Evolutionary conservation across 306 rosid genomes (phyloP).

Genomic region (Quercus engelmannii): DNA sequence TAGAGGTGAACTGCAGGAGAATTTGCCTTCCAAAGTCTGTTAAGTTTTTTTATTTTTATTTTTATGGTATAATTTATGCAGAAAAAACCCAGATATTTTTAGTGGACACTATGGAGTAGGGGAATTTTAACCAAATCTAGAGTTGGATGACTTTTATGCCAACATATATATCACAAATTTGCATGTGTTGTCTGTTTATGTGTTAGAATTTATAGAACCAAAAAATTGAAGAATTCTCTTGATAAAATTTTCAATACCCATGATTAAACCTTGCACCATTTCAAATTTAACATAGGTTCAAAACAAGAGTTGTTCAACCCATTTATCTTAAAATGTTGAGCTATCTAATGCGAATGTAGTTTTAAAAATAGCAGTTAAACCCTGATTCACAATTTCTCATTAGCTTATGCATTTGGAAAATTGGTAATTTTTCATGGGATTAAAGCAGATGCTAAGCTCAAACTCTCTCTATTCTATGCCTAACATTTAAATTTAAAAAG

Average conservation of each 20-base stretch:
- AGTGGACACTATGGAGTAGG: neutral
- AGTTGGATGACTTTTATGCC: neutral
- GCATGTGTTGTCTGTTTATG: neutral
- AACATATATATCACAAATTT: neutral
- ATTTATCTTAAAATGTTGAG: neutral
- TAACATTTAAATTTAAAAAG: too few species aligned
- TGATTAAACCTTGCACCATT: neutral
- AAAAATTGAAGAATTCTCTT: neutral
- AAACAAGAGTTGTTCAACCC: neutral
- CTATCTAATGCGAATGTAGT: neutral
- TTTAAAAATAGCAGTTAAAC: neutral
- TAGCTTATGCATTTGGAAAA: too few species aligned
- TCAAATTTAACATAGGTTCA: neutral
- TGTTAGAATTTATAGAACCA: neutral
- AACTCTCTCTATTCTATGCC: too few species aligned
- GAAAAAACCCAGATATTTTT: neutral
- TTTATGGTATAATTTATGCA: neutral
- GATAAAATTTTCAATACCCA: neutral
- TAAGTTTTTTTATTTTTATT: neutral
- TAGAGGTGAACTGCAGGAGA: neutral
- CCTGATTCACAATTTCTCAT: too few species aligned
- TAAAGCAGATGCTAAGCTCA: too few species aligned
- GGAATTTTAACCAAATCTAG: neutral
- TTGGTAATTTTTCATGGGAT: too few species aligned
- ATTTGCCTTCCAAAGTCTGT: neutral